Evolutionary conservation across 805 yeast genomes (phyloP).

Genomic region (Debaryomyces maramus): DNA sequence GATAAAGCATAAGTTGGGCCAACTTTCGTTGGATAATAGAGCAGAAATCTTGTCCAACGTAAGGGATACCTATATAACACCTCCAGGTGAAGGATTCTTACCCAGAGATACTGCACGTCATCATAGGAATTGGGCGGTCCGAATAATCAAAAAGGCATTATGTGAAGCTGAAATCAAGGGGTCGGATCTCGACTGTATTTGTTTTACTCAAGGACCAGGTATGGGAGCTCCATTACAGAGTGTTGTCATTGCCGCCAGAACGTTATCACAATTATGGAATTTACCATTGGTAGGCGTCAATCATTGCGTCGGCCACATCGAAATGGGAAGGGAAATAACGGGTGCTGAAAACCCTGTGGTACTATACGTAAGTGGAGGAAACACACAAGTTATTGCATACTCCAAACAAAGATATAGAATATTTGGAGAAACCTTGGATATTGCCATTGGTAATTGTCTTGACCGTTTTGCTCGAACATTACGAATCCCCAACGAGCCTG

Average conservation of each 20-base stretch:
- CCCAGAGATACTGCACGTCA: conserved; percentile 97
- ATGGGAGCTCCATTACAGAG: conserved; percentile 98
- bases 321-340: conserved; percentile 98
- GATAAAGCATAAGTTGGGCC: conserved; percentile 70
- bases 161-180: conserved; percentile 55
- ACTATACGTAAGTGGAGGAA: conserved; percentile 95
- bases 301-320: conserved; percentile 97
- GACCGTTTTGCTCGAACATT: conserved; percentile 94
- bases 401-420: conserved; percentile 90
- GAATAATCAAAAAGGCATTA: conserved; percentile 68
- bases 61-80: conserved; percentile 92
- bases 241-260: conserved; percentile 89
- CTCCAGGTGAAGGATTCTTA: conserved; percentile 97
- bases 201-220: conserved; percentile 98
- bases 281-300: conserved; percentile 92
- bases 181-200: conserved; percentile 68
- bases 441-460: conserved; percentile 95
- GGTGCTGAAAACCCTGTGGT: conserved; percentile 98
- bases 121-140: conserved; percentile 90
- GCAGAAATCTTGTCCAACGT: conserved; percentile 85
- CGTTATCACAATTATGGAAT: conserved; percentile 75
- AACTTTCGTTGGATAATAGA: conserved; percentile 51
- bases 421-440: conserved; percentile 98
- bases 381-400: conserved; percentile 97
- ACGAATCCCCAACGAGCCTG: conserved; percentile 86